These are phyloP conservation scores for Cordyceps javanica DNA, from an alignment of 2,329 filamentous ascomycete genomes.

Conservation along the genomic window DNA sequence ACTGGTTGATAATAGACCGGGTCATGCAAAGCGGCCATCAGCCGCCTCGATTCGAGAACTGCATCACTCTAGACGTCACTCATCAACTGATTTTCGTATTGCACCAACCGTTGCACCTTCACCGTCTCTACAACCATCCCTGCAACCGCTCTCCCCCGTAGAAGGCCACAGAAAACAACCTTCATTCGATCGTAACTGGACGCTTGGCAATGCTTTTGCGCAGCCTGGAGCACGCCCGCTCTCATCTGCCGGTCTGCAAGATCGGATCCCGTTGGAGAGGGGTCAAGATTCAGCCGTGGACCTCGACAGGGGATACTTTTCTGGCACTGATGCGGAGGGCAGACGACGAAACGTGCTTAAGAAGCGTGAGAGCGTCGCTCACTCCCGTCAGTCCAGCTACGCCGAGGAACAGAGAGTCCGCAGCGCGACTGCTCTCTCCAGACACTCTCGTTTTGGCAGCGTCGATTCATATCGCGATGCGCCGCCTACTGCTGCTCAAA, in stretches of 20 bases:
- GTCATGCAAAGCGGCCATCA: conserved; percentile 59
- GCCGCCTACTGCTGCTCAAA: conserved; percentile 58
- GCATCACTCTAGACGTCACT: conserved; percentile 80
- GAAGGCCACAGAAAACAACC: conserved; percentile 57
- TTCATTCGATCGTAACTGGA: conserved; percentile 67
- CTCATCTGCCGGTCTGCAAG: conserved; percentile 47
- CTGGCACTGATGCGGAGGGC: conserved; percentile 75
- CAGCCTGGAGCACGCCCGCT: conserved; percentile 39
- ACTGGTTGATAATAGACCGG: conserved; percentile 37
- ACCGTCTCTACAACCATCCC: conserved; percentile 40
- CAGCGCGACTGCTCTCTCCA: conserved; percentile 58
- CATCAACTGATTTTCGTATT: conserved; percentile 69
- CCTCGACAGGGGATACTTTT: conserved; percentile 87
- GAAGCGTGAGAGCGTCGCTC: conserved; percentile 59
- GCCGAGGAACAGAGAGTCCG: conserved; percentile 66
- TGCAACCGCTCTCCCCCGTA: conserved; percentile 34
- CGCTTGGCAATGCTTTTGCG: conserved; percentile 47
- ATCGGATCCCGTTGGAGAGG: conserved; percentile 33
- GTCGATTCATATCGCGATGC: conserved; percentile 66
- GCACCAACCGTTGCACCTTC: conserved; percentile 17
- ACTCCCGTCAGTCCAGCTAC: conserved; percentile 70
- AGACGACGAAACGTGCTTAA: conserved; percentile 73
- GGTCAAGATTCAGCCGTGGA: conserved; percentile 50
- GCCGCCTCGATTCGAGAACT: conserved; percentile 77
- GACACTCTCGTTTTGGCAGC: conserved; percentile 75